Evolutionary conservation across 1,284 basidiomycete species (phyloP), one percentile per base, ranked within the genome.

Genomic region (Heimioporus punctisporus): DNA sequence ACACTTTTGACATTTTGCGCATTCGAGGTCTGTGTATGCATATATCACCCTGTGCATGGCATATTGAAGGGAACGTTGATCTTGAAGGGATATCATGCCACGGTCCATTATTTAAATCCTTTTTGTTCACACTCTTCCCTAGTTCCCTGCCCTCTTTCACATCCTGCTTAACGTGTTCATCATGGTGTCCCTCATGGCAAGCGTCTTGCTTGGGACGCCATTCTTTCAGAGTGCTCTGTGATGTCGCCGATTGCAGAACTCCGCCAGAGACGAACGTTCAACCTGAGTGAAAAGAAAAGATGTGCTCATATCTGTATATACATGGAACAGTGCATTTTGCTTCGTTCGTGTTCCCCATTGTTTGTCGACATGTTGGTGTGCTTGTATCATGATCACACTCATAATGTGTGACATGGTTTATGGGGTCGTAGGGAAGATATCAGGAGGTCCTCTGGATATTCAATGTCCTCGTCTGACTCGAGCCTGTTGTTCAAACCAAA

Each of bases 31-130:
- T 90, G 86, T 63, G 88, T 90, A 6, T 88, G 89, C 40, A 82
- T 89, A 80, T 90, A 90, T 63, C 90, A 89, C 64, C 88, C 89
- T 14, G 81, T 88, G 30, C 85, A 90, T 57, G 89, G 88, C n/a
- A 90, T 88, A 77, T 71, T 91, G 23, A 78, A 85, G 37, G 85
- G 87, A 31, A 11, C 90, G 86, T 70, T 91, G 51, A 84, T 91
- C n/a, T 76, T 84, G 1, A 84, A 91, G 58, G 87, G 88, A 63
- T 82, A 88, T 60, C 80, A 88, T 19, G 88, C 89, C 2, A 90
- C 88, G 46, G 88, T 90, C 56, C 11, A 19, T 34, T 19, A 19
- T 34, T 19, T 14, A 19, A 34, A 12, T 15, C n/a, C 25, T 52
- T 19, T 24, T 17, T 1, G 37, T 41, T 39, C 31, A 25, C 8